Conservation (phyloP, 306 rosid species). For the Ammopiptanthus mongolicus region DNA sequence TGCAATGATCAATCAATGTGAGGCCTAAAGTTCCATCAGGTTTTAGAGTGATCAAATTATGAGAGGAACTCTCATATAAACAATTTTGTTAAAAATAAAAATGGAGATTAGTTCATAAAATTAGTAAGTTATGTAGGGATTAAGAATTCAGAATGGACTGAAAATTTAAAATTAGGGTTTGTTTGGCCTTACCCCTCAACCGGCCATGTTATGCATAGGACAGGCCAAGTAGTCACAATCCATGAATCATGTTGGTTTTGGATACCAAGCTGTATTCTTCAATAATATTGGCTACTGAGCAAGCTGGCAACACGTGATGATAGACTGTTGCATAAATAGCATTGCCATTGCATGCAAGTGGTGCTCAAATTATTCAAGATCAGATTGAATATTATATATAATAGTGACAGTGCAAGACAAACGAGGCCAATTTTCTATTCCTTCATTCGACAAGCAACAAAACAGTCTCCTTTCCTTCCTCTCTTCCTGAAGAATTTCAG, state of each 20-base stretch:
- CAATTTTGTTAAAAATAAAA: too few relatives aligned
- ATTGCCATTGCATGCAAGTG: conserved; percentile 8
- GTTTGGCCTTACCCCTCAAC: too few relatives aligned
- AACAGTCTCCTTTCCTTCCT: not conserved
- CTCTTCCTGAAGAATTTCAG: not conserved
- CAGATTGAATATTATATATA: not conserved
- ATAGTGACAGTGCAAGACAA: conserved; percentile 8
- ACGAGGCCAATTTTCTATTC: conserved; percentile 17
- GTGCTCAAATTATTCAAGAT: conserved; percentile 5
- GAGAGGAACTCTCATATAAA: too few relatives aligned
- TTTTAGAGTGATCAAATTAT: too few relatives aligned
- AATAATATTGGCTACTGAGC: conserved; percentile 16
- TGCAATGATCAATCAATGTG: not conserved
- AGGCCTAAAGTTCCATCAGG: too few relatives aligned
- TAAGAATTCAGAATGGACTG: too few relatives aligned
- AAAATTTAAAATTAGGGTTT: too few relatives aligned
- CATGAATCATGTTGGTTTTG: conserved; percentile 4
- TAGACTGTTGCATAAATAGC: not conserved
- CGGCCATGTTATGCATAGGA: too few relatives aligned
- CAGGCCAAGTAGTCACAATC: conserved; percentile 13
- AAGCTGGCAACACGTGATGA: conserved; percentile 49
- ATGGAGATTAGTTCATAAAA: too few relatives aligned
- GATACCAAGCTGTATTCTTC: conserved; percentile 16
- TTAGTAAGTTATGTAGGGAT: too few relatives aligned
- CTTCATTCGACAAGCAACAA: not conserved